Conservation (phyloP, 805 yeast species). For the Wickerhamomyces silvicola region DNA sequence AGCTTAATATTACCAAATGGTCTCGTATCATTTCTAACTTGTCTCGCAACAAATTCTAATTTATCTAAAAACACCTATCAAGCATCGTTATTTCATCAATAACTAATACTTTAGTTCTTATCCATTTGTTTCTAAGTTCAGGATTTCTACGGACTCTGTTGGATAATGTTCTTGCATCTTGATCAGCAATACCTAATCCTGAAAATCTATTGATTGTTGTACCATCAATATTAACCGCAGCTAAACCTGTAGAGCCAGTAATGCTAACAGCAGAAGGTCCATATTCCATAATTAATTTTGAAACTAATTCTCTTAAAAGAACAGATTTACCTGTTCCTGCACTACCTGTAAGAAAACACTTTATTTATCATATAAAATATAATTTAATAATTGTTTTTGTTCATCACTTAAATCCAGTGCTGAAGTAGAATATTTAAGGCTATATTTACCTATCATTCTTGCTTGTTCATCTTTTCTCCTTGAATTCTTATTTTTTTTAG, state of each 20-base stretch:
- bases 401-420: conserved; percentile 32
- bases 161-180: conserved; percentile 31
- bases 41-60: conserved; percentile 62
- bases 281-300: conserved; percentile 38
- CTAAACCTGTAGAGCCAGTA: conserved; percentile 94
- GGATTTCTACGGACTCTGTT: conserved; percentile 39
- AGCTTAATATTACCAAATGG: conserved; percentile 96
- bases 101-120: conserved; percentile 57
- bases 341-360: conserved; percentile 73
- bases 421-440: conserved; percentile 1
- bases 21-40: conserved; percentile 35
- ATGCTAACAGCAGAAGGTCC: conserved; percentile 58
- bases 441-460: too few species aligned
- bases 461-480: conserved; percentile 4
- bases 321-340: conserved; percentile 89
- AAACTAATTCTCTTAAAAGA: conserved; percentile 57
- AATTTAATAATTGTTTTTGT: conserved; percentile 45
- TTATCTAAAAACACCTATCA: conserved; percentile 75
- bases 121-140: conserved; percentile 52
- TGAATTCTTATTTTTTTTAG: conserved; percentile 9
- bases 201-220: conserved; percentile 80
- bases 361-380: conserved; percentile 42
- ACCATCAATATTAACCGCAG: conserved; percentile 93
- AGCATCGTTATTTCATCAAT: conserved; percentile 96
- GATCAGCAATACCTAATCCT: conserved; percentile 73